Conservation (phyloP, 768 basidiomycete species). For the Dendrothele bispora region DNA sequence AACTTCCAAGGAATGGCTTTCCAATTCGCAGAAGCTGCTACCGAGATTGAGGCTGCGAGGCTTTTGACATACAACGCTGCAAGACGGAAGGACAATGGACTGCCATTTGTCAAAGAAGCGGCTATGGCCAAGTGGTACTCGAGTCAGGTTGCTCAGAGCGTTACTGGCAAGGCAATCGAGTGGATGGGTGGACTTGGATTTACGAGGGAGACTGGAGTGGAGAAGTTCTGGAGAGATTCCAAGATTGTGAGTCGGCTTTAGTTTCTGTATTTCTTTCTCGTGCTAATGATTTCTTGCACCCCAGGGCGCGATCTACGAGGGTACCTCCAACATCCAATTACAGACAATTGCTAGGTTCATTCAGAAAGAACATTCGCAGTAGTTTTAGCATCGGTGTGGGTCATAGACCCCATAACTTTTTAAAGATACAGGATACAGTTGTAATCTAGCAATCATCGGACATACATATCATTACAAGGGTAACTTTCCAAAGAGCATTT, state of each 20-base stretch:
- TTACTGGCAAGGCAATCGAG: conserved; percentile 89
- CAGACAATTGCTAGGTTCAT: conserved; percentile 94
- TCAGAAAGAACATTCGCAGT: conserved; percentile 78
- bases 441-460: no score
- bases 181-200: conserved; percentile 95
- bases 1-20: conserved; percentile 96
- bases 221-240: conserved; percentile 96
- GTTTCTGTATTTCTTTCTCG: no score
- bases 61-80: conserved; percentile 97
- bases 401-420: no score
- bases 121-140: conserved; percentile 98
- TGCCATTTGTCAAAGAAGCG: conserved; percentile 85
- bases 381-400: no score
- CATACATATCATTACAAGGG: no score
- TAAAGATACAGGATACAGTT: no score
- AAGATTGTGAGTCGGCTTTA: conserved; percentile 95
- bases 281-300: not conserved
- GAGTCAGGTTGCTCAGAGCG: conserved; percentile 85
- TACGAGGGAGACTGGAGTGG: conserved; percentile 91
- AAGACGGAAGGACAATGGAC: conserved; percentile 88
- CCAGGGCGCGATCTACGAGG: conserved; percentile 89
- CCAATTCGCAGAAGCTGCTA: conserved; percentile 89
- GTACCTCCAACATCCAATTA: conserved; percentile 97
- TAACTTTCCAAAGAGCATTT: no score
- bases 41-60: conserved; percentile 87